Evolutionary conservation across 1,139 yeast species (phyloP), one percentile per base, ranked within the genome.

Genomic region (Wickerhamomyces sp.): DNA sequence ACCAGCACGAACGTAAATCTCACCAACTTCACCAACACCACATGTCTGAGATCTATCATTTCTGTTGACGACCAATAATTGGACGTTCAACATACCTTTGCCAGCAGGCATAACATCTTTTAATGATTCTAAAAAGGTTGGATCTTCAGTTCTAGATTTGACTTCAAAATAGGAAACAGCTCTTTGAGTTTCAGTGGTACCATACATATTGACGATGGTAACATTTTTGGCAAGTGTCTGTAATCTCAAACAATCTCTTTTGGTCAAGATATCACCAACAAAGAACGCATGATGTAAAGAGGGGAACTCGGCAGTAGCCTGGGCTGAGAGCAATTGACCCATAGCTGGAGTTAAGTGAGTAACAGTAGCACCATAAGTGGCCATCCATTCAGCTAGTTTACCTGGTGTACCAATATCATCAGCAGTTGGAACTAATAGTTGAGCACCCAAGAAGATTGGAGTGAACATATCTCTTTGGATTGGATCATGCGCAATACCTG

Each of bases 361-460:
- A 1, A 93, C 97, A 4, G 97, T 84, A 30, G 98, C 97, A 26
- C 87, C 88, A 58, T 90, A 80, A 51, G 76, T 81, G 35, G 85
- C 81, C 95, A 94, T 90, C 99, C 99, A 93, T 58, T 88, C 94
- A 7, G 99, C 99, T 46, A 93, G 73, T 62, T 84, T 83, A 36
- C 99, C 99, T 7, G 99, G 99, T 6, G 99, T 93, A 42, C 99
- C 99, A 60, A 93, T 93, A 64, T 94, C 99, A 63, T 93, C 98
- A 26, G 90, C 82, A 11, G 98, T 90, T 44, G 99, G 99, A 29
- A 93, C 95, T 52, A 89, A 74, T 48, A 93, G 73, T 57, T 84
- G 87, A 11, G 99, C 99, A 51, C 99, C 99, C 52, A 93, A 73
- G 67, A 93, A 93, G 51, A 93, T 76, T 30, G 99, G 99, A 2